These are phyloP conservation scores for Delonix regia DNA, from an alignment of 306 rosid genomes.

Conservation along the genomic window DNA sequence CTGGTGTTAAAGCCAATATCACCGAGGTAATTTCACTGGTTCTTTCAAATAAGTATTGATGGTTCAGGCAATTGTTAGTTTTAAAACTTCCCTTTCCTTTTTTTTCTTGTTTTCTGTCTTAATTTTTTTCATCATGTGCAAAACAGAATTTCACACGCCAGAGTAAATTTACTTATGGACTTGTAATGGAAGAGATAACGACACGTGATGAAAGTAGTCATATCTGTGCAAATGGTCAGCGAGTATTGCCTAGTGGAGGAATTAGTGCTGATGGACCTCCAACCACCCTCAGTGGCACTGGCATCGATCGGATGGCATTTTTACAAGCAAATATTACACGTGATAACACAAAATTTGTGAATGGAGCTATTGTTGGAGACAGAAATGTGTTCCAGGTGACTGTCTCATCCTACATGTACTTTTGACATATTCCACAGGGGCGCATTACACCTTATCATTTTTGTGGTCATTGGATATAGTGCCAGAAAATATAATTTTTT, in stretches of 20 bases:
- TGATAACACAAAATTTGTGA: slow-evolving; percentile 91
- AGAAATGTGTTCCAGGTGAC: slow-evolving; percentile 92
- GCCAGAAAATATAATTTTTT: neutral
- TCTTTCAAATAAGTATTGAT: slow-evolving; percentile 14
- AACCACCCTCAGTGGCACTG: slow-evolving; percentile 96
- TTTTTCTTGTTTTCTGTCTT: neutral
- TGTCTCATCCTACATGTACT: slow-evolving; percentile 20
- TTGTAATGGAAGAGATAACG: slow-evolving; percentile 95
- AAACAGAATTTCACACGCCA: slow-evolving; percentile 86
- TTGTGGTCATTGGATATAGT: neutral
- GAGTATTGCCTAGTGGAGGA: slow-evolving; percentile 87
- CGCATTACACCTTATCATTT: neutral
- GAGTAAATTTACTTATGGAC: slow-evolving; percentile 97
- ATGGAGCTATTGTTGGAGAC: slow-evolving; percentile 83
- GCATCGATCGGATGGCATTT: slow-evolving; percentile 89
- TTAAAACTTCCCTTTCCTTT: neutral
- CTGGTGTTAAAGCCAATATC: slow-evolving; percentile 83
- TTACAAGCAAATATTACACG: slow-evolving; percentile 91
- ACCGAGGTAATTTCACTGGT: slow-evolving; percentile 64
- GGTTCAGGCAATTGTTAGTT: slow-evolving; percentile 4
- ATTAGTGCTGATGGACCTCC: slow-evolving; percentile 96
- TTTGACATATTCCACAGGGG: slow-evolving; percentile 12
- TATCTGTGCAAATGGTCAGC: slow-evolving; percentile 76
- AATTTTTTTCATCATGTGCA: slow-evolving; percentile 32
- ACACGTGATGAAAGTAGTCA: slow-evolving; percentile 88